A percentile compares a stretch with the other conserved stretches of the same genome.
Conservation (phyloP, 805 yeast genomes). For the Yamadazyma paraphyllophila region DNA sequence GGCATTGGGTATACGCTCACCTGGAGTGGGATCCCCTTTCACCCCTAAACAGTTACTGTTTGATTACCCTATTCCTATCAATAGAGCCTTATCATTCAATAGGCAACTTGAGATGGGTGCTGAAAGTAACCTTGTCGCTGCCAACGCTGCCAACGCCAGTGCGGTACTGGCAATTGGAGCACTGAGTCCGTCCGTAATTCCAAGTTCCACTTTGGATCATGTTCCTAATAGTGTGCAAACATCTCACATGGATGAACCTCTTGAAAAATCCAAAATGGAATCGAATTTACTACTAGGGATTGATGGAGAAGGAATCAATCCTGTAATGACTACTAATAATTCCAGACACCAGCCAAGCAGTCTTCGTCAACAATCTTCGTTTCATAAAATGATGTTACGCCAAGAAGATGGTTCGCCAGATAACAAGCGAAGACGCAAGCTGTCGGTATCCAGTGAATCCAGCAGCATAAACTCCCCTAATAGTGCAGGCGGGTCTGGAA, state of each 20-base stretch:
- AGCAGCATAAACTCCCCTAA: conserved; percentile 1
- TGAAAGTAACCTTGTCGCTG: conserved; percentile 1
- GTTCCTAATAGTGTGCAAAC: not conserved
- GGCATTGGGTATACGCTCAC: conserved; percentile 16
- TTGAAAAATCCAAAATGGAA: conserved; percentile 1
- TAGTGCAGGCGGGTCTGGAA: not conserved
- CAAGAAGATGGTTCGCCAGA: not conserved
- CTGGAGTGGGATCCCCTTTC: conserved; percentile 14
- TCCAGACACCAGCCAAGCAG: not conserved
- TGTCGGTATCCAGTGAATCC: conserved; percentile 4
- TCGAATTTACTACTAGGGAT: not conserved
- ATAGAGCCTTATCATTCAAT: conserved; percentile 14
- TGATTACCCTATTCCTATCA: conserved; percentile 16
- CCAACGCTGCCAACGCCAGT: conserved; percentile 8
- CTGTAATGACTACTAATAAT: not conserved
- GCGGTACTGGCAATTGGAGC: conserved; percentile 8
- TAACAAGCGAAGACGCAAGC: conserved; percentile 7
- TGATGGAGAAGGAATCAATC: not conserved
- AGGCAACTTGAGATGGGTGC: conserved; percentile 10
- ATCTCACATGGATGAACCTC: not conserved
- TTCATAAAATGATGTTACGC: not conserved
- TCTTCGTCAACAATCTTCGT: not conserved
- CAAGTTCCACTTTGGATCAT: not conserved
- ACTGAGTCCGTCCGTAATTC: conserved; percentile 4
- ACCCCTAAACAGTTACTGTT: conserved; percentile 11